Evolutionary conservation across 139 green algal species (phyloP).

Genomic region (Zygnema circumcarinatum): DNA sequence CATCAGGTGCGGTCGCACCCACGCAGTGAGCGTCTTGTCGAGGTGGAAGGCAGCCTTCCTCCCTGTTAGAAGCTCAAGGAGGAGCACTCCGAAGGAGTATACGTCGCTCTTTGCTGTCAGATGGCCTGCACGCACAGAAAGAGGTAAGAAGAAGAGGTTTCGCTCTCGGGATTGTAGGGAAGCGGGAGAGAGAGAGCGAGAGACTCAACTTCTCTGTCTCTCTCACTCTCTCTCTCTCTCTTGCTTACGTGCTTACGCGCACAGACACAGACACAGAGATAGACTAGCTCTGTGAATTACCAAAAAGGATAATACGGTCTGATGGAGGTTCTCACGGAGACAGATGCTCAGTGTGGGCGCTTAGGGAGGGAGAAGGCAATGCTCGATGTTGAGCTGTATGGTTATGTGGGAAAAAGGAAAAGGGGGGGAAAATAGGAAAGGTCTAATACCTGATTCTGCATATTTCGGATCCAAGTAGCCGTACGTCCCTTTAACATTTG

Average conservation of each 20-base stretch:
- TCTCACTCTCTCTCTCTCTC: no score
- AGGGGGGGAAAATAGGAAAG: neutral
- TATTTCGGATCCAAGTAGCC: slow-evolving; percentile 39
- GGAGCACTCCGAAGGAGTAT: slow-evolving; percentile 35
- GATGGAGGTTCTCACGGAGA: no score
- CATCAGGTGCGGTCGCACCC: slow-evolving; percentile 16
- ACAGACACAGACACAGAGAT: no score
- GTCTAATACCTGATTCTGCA: slow-evolving; percentile 21
- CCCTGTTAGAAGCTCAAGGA: slow-evolving; percentile 47
- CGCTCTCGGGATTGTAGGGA: neutral
- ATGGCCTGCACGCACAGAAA: slow-evolving; percentile 18
- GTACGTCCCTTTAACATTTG: slow-evolving; percentile 25
- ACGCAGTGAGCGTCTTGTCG: slow-evolving; percentile 9
- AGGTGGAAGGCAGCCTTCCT: slow-evolving; percentile 13
- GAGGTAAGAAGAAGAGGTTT: neutral
- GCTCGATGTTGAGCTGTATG: no score
- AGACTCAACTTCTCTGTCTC: no score
- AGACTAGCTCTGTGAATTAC: no score
- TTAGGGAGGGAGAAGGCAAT: neutral
- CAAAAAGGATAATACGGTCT: no score
- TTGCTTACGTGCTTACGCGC: no score
- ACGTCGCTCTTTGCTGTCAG: slow-evolving; percentile 49
- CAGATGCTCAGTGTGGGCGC: neutral
- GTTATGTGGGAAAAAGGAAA: neutral
- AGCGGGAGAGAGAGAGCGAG: neutral